phyloP scores from a whole-genome alignment of 1,284 basidiomycete genomes.

The Chalciporus sp. region DNA sequence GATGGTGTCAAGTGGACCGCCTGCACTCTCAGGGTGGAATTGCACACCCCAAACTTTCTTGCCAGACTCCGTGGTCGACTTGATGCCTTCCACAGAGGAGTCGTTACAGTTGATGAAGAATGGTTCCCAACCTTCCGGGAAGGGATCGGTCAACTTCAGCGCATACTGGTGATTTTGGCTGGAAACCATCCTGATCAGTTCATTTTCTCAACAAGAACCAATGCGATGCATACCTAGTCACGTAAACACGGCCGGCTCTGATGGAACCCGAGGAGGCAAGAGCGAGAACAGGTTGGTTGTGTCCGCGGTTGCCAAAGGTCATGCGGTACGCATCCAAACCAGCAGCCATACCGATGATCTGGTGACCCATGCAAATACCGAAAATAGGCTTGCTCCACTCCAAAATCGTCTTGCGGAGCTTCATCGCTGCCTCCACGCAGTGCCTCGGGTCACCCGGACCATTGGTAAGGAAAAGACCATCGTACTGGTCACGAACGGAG shows the following conservation, averaged over 20 bases:
- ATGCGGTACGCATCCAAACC: slow-evolving; percentile 96
- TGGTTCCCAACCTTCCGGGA: slow-evolving; percentile 94
- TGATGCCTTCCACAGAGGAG: slow-evolving; percentile 97
- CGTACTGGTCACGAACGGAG: slow-evolving; percentile 83
- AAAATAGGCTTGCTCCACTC: slow-evolving; percentile 96
- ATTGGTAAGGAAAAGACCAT: slow-evolving; percentile 96
- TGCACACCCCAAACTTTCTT: slow-evolving; percentile 95
- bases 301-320: slow-evolving; percentile 98
- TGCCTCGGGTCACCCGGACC: slow-evolving; percentile 94
- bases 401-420: slow-evolving; percentile 78
- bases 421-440: slow-evolving; percentile 84
- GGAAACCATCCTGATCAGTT: slow-evolving; percentile 5
- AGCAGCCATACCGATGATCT: slow-evolving; percentile 96
- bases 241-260: slow-evolving; percentile 94
- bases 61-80: slow-evolving; percentile 84
- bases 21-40: slow-evolving; percentile 95
- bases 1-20: slow-evolving; percentile 91
- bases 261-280: slow-evolving; percentile 89
- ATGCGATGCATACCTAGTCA: slow-evolving; percentile 70
- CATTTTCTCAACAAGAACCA: slow-evolving; percentile 1
- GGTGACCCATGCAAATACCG: slow-evolving; percentile 99
- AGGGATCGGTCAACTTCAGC: slow-evolving; percentile 87
- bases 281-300: slow-evolving; percentile 98
- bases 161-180: slow-evolving; percentile 97
- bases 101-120: slow-evolving; percentile 99